Evolutionary conservation across 2,329 filamentous ascomycete genomes (phyloP).

Genomic region (Diaporthe citrichinensis): DNA sequence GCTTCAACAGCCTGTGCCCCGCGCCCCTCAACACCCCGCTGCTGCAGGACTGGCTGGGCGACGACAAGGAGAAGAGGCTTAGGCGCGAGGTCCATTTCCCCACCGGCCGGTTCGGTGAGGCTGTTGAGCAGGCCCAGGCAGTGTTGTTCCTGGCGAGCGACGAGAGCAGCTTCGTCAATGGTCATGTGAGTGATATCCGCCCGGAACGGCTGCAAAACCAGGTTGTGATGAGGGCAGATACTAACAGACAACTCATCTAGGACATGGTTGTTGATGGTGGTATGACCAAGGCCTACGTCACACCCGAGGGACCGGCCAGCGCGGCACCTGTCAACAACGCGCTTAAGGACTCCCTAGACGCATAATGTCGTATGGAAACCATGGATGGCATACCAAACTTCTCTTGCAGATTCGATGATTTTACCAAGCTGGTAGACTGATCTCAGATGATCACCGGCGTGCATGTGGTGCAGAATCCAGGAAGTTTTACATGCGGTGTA

Average conservation of each 20-base stretch:
- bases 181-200: constrained; percentile 49
- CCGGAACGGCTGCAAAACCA: not conserved
- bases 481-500: no score
- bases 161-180: constrained; percentile 91
- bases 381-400: not conserved
- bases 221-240: not conserved
- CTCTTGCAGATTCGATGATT: not conserved
- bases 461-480: no score
- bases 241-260: constrained; percentile 47
- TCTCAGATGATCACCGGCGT: not conserved
- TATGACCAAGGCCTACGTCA: constrained; percentile 92
- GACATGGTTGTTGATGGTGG: constrained; percentile 98
- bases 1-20: constrained; percentile 93
- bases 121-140: constrained; percentile 92
- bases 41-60: constrained; percentile 93
- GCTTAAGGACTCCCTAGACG: constrained; percentile 61
- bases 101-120: constrained; percentile 88
- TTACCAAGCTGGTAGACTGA: not conserved
- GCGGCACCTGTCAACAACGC: constrained; percentile 73
- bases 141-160: constrained; percentile 90
- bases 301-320: constrained; percentile 71
- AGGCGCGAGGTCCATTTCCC: constrained; percentile 93
- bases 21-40: constrained; percentile 93
- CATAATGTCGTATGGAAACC: not conserved
- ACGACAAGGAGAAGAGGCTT: constrained; percentile 84